A percentile compares a stretch with the other conserved stretches of the same genome.
phyloP scores from a whole-genome alignment of 768 basidiomycete genomes.

The Xanthoconium purpureum region DNA sequence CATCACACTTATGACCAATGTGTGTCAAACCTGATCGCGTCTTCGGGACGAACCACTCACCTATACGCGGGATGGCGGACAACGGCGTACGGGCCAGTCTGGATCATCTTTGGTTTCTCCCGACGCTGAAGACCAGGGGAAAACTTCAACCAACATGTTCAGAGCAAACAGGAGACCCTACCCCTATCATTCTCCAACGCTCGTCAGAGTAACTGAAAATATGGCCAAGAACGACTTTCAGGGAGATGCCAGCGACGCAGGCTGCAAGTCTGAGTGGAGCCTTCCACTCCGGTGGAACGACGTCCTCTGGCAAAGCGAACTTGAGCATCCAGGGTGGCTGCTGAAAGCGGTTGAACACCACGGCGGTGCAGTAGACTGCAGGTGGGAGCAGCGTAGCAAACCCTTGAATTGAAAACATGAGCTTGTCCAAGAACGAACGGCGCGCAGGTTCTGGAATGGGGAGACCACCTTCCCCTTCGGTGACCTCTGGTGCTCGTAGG shows the following conservation, averaged over 20 bases:
- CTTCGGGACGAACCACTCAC: conserved; percentile 16
- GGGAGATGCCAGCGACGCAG: conserved; percentile 24
- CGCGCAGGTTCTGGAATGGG: conserved; percentile 15
- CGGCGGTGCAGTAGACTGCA: conserved; percentile 24
- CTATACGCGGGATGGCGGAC: conserved; percentile 38
- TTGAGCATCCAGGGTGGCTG: conserved; percentile 37
- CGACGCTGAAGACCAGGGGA: conserved; percentile 18
- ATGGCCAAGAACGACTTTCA: conserved; percentile 11
- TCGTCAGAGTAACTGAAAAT: conserved; percentile 23
- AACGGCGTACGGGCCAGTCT: conserved; percentile 34
- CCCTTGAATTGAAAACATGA: conserved; percentile 29
- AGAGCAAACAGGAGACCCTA: conserved; percentile 3
- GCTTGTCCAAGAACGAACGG: conserved; percentile 22
- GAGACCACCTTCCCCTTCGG: conserved; percentile 15
- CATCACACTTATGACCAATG: conserved; percentile 11
- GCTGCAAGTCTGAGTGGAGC: conserved; percentile 25
- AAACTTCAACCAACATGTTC: not conserved
- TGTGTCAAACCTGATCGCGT: not conserved
- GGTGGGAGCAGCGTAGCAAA: conserved; percentile 25
- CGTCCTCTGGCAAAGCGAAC: conserved; percentile 25
- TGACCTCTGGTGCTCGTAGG: not conserved
- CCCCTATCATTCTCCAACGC: conserved; percentile 34
- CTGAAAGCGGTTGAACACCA: conserved; percentile 30
- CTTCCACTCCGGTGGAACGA: conserved; percentile 23
- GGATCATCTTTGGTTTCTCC: conserved; percentile 30